Conservation (phyloP, 495 filamentous ascomycete genomes). For the Achaetomiella virescens region DNA sequence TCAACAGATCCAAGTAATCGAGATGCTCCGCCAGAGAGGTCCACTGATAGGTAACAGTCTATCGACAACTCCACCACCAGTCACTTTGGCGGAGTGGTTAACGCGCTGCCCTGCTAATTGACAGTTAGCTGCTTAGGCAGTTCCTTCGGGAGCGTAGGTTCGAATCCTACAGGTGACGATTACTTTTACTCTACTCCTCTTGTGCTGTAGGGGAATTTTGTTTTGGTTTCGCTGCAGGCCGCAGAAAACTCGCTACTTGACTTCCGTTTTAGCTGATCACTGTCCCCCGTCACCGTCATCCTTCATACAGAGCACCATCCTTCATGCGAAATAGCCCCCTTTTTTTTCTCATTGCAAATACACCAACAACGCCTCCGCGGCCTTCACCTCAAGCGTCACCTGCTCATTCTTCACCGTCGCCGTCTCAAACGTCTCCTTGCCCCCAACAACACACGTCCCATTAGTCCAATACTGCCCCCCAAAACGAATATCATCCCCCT, state of each 20-base stretch:
- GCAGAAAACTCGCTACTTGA: no score
- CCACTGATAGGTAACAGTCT: no score
- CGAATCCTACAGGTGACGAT: constrained; percentile 10
- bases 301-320: no score
- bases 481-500: constrained; percentile 41
- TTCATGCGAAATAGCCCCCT: no score
- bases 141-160: constrained; percentile 10
- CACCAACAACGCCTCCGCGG: constrained; percentile 51
- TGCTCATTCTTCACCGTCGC: constrained; percentile 34
- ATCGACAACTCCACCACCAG: not conserved
- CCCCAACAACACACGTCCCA: constrained; percentile 44
- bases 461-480: constrained; percentile 50
- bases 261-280: no score
- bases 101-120: constrained; percentile 7
- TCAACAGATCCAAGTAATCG: no score
- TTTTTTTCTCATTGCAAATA: constrained; percentile 46
- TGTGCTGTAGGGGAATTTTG: not conserved
- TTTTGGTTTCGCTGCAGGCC: no score
- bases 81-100: constrained; percentile 4
- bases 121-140: constrained; percentile 3
- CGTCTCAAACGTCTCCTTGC: constrained; percentile 40
- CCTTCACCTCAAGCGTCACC: constrained; percentile 43
- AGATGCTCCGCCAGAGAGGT: no score
- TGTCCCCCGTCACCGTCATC: no score
- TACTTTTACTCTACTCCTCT: not conserved